Conservation (phyloP, 139 green algal species). For the Chlorella sp. region DNA sequence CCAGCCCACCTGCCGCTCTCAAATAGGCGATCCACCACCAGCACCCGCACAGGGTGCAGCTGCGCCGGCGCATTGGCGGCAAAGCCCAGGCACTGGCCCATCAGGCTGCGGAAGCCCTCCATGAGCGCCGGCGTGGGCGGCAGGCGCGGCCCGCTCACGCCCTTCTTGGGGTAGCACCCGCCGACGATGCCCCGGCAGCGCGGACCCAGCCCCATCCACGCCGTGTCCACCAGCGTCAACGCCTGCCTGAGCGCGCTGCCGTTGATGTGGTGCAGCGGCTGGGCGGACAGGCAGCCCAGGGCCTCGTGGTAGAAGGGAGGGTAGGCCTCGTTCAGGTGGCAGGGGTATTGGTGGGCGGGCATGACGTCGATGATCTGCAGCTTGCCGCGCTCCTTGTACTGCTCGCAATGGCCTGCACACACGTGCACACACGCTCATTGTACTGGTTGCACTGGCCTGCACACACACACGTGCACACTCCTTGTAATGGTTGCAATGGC, state of each 20-base stretch:
- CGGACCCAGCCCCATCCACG: constrained; percentile 1
- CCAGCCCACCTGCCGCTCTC: constrained; percentile 7
- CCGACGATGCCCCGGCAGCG: neutral
- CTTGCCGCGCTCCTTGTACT: neutral
- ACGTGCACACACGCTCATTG: neutral
- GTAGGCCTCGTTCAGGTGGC: neutral
- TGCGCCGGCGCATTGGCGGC: neutral
- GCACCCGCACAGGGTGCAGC: neutral
- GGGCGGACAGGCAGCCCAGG: neutral
- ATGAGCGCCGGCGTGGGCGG: constrained; percentile 8
- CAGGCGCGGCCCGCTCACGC: neutral
- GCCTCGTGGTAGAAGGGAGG: neutral
- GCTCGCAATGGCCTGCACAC: neutral
- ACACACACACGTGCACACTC: neutral
- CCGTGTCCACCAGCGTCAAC: neutral
- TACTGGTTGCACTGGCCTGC: constrained; percentile 12
- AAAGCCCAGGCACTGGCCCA: neutral
- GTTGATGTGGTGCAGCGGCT: constrained; percentile 1
- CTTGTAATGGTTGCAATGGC: neutral
- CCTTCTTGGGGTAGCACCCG: constrained; percentile 1
- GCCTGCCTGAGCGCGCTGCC: neutral
- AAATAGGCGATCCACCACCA: constrained; percentile 3
- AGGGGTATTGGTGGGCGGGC: neutral
- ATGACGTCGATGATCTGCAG: neutral
- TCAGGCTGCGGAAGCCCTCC: neutral